Conservation (phyloP, 129 eudicot genomes). For the Tagetes patula region DNA sequence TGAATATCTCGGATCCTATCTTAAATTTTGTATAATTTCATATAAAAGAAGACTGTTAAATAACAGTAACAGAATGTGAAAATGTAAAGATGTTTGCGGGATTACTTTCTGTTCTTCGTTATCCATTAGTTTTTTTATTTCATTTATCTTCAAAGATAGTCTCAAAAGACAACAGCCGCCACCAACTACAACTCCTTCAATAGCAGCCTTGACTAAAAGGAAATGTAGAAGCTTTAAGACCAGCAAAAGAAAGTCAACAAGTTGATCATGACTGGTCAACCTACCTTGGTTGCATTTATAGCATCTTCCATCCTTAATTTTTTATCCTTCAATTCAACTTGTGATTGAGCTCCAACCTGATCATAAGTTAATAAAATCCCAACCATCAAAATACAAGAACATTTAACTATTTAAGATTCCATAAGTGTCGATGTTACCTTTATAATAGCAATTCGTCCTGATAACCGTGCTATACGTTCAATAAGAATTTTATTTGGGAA, state of each 20-base stretch:
- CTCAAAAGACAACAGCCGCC: slow-evolving; percentile 91
- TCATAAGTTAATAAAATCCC: neutral
- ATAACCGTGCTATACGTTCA: slow-evolving; percentile 78
- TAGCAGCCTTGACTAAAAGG: slow-evolving; percentile 64
- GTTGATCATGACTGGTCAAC: slow-evolving; percentile 18
- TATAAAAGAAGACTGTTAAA: neutral
- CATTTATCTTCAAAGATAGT: slow-evolving; percentile 60
- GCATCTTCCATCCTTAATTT: slow-evolving; percentile 92
- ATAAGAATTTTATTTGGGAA: slow-evolving; percentile 75
- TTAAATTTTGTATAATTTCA: slow-evolving; percentile 16
- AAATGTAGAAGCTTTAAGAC: slow-evolving; percentile 12
- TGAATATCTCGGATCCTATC: slow-evolving; percentile 90
- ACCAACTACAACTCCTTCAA: slow-evolving; percentile 95
- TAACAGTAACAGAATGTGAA: slow-evolving; percentile 13
- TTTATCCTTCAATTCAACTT: slow-evolving; percentile 79
- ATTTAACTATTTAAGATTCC: neutral
- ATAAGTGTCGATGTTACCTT: slow-evolving; percentile 47
- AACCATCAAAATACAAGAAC: neutral
- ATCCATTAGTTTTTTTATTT: slow-evolving; percentile 56
- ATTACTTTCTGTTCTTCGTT: slow-evolving; percentile 86
- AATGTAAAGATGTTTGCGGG: slow-evolving; percentile 7
- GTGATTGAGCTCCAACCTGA: slow-evolving; percentile 95
- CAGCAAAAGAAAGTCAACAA: slow-evolving; percentile 3
- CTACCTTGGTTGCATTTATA: slow-evolving; percentile 91
- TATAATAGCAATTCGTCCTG: slow-evolving; percentile 79